Evolutionary conservation across 129 eudicot species (phyloP).

Genomic region (Helianthus annuus): DNA sequence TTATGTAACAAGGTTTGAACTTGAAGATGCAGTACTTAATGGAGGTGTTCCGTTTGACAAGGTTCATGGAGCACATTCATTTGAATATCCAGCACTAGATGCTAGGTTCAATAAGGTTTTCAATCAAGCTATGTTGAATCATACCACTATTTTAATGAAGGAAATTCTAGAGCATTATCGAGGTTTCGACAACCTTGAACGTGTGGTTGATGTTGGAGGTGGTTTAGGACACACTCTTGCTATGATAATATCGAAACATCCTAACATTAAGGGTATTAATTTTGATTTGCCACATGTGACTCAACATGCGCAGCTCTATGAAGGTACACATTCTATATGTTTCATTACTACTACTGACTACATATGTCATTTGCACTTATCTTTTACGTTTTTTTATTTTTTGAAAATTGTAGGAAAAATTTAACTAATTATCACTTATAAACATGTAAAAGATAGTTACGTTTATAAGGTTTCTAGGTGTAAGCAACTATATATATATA

Average conservation of each 20-base stretch:
- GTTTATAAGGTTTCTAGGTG: not conserved
- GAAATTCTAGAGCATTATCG: conserved; percentile 29
- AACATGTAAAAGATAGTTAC: not conserved
- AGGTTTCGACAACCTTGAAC: conserved; percentile 35
- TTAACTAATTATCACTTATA: no score
- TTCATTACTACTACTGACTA: not conserved
- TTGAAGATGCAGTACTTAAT: conserved; percentile 25
- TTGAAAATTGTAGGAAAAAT: not conserved
- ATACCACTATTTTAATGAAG: conserved; percentile 31
- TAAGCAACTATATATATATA: no score
- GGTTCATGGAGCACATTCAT: conserved; percentile 34
- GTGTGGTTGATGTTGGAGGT: conserved; percentile 47
- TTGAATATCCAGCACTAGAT: conserved; percentile 29
- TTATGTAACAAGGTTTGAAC: conserved; percentile 25
- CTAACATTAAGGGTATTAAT: conserved; percentile 40
- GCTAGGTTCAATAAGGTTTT: conserved; percentile 36
- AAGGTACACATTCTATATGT: conserved; percentile 24
- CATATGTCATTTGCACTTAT: not conserved
- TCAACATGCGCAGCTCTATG: conserved; percentile 31
- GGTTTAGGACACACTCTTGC: conserved; percentile 42
- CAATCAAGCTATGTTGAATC: conserved; percentile 39
- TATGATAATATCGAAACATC: conserved; percentile 30
- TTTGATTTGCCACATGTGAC: conserved; percentile 53
- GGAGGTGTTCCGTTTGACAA: conserved; percentile 34
- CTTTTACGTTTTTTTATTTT: not conserved